Evolutionary conservation across 202 grass and related monocot species (phyloP).

Genomic region (Cymbopogon flexuosus): DNA sequence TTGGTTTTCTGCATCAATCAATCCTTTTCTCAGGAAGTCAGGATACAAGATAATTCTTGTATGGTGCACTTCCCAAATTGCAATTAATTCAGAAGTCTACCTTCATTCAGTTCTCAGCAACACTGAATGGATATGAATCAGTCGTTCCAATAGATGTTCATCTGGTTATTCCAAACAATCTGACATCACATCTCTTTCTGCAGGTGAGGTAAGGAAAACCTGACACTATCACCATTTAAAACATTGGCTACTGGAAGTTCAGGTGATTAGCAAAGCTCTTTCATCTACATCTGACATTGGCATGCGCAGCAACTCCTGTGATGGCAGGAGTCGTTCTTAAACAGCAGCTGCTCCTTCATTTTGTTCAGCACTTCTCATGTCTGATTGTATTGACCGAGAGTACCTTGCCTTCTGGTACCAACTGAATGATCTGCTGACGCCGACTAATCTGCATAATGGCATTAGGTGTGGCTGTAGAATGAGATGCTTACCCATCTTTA

Average conservation of each 20-base stretch:
- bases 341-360: slow-evolving; percentile 31
- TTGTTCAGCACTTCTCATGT: slow-evolving; percentile 41
- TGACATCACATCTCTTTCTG: slow-evolving; percentile 8
- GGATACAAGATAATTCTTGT: not conserved
- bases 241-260: not conserved
- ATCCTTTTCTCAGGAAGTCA: not conserved
- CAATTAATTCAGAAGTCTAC: not conserved
- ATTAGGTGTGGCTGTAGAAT: not conserved
- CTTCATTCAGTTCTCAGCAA: slow-evolving; percentile 6
- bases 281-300: slow-evolving; percentile 14
- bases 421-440: not conserved
- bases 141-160: not conserved
- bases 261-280: slow-evolving; percentile 8
- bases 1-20: not conserved
- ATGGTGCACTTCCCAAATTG: not conserved
- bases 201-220: slow-evolving; percentile 10
- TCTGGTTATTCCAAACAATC: slow-evolving; percentile 1
- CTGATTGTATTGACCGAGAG: slow-evolving; percentile 48
- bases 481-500: slow-evolving; percentile 38
- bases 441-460: not conserved
- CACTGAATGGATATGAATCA: slow-evolving; percentile 5
- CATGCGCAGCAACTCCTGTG: not conserved
- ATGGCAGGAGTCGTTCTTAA: not conserved
- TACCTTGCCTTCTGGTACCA: slow-evolving; percentile 37
- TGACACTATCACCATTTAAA: not conserved